Percentiles rank a stretch among this genome's conserved stretches.
Evolutionary conservation across 2,329 filamentous ascomycete species (phyloP).

Genomic region (Botrytis elliptica): DNA sequence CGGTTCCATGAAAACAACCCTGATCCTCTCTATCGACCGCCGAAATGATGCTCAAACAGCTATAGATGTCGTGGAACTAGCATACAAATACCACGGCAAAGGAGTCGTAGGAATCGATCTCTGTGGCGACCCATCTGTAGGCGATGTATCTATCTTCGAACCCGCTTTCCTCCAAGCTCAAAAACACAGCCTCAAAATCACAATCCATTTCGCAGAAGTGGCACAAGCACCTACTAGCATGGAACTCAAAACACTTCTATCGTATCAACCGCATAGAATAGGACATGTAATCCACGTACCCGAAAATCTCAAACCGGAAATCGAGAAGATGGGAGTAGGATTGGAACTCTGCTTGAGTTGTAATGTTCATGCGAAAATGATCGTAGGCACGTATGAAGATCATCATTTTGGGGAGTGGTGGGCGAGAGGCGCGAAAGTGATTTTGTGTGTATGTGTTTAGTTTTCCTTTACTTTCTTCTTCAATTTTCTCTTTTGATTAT

Average conservation of each 20-base stretch:
- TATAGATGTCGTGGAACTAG: constrained; percentile 61
- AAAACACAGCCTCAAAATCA: constrained; percentile 57
- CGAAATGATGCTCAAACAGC: constrained; percentile 59
- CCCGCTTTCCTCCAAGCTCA: constrained; percentile 59
- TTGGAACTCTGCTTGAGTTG: constrained; percentile 78
- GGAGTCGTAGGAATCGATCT: constrained; percentile 75
- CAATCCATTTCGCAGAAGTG: constrained; percentile 37
- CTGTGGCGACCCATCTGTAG: constrained; percentile 70
- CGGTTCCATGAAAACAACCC: constrained; percentile 53
- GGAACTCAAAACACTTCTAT: not conserved
- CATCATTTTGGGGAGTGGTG: constrained; percentile 80
- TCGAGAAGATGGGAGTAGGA: constrained; percentile 47
- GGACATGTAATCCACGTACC: not conserved
- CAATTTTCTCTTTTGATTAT: not conserved
- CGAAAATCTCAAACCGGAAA: constrained; percentile 31
- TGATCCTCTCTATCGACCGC: constrained; percentile 76
- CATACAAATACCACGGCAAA: constrained; percentile 53
- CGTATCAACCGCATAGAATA: not conserved
- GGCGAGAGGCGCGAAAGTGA: constrained; percentile 58
- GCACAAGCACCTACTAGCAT: not conserved
- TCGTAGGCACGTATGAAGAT: constrained; percentile 59
- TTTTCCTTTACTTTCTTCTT: not conserved
- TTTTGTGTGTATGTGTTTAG: constrained; percentile 62
- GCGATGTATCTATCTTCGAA: constrained; percentile 59
- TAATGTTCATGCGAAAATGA: constrained; percentile 76